phyloP scores from a whole-genome alignment of 1,139 yeast species.

The Blastobotrys arbuscula region DNA sequence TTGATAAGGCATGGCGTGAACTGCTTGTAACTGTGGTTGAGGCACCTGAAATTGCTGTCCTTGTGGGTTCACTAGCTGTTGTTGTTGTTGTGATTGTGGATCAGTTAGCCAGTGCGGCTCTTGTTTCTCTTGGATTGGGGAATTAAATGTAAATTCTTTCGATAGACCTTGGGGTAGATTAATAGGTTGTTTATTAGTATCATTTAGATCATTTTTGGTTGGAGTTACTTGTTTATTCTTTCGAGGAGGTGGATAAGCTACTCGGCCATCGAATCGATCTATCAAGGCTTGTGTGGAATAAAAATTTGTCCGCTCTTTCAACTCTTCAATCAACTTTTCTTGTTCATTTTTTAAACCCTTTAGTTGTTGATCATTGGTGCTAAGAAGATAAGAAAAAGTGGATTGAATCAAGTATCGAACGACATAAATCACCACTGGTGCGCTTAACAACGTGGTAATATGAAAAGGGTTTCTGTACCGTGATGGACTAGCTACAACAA shows the following conservation, averaged over 20 bases:
- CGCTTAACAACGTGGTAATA: slow-evolving; percentile 15
- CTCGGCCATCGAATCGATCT: slow-evolving; percentile 45
- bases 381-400: slow-evolving; percentile 21
- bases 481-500: slow-evolving; percentile 14
- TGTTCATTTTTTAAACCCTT: slow-evolving; percentile 47
- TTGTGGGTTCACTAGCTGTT: not conserved
- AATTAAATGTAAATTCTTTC: slow-evolving; percentile 6
- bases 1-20: slow-evolving; percentile 19
- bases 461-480: slow-evolving; percentile 12
- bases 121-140: not conserved
- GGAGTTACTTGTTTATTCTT: not conserved
- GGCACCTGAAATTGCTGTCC: not conserved
- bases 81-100: not conserved
- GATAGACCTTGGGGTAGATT: slow-evolving; percentile 2
- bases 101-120: not conserved
- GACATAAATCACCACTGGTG: slow-evolving; percentile 23
- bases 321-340: slow-evolving; percentile 57
- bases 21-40: slow-evolving; percentile 6
- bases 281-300: slow-evolving; percentile 69
- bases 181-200: not conserved
- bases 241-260: slow-evolving; percentile 5
- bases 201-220: not conserved
- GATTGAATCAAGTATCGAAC: slow-evolving; percentile 21
- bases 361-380: slow-evolving; percentile 30
- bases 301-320: slow-evolving; percentile 75